Evolutionary conservation across 805 yeast genomes (phyloP).

Genomic region (Wickerhamiella alocasiicola): DNA sequence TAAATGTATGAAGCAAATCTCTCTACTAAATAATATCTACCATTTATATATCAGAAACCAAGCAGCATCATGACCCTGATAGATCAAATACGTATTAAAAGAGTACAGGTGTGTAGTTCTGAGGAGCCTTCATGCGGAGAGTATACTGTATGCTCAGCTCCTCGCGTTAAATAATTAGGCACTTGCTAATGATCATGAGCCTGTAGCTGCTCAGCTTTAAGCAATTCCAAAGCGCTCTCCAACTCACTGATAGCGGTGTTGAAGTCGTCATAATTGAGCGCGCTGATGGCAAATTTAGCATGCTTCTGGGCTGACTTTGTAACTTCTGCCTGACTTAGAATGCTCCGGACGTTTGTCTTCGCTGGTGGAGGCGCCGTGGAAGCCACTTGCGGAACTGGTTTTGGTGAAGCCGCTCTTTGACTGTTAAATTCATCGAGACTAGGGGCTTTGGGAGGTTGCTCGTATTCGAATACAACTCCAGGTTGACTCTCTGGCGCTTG

Average conservation of each 20-base stretch:
- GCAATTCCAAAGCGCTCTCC: conserved; percentile 34
- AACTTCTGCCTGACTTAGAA: conserved; percentile 29
- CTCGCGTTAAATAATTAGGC: too few relatives aligned
- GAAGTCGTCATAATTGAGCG: conserved; percentile 56
- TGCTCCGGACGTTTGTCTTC: conserved; percentile 19
- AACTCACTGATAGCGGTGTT: conserved; percentile 51
- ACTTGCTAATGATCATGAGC: too few relatives aligned
- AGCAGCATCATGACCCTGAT: too few relatives aligned
- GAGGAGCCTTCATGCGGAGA: too few relatives aligned
- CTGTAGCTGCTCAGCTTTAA: conserved; percentile 15
- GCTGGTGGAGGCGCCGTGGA: not conserved
- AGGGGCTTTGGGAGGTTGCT: conserved; percentile 12
- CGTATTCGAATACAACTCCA: conserved; percentile 14
- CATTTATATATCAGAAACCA: too few relatives aligned
- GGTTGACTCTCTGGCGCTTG: conserved; percentile 9
- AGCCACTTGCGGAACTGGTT: conserved; percentile 8
- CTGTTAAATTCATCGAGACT: conserved; percentile 11
- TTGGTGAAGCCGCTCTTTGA: not conserved
- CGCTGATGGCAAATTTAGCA: conserved; percentile 61
- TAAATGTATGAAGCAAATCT: too few relatives aligned
- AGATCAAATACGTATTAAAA: too few relatives aligned
- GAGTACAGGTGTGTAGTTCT: too few relatives aligned
- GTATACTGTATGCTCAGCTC: too few relatives aligned
- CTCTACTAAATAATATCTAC: too few relatives aligned
- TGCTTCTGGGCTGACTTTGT: conserved; percentile 42